Percentiles rank a stretch among this genome's conserved stretches.
Evolutionary conservation across 176 grass and related monocot species (phyloP).

Genomic region (Otatea glauca): DNA sequence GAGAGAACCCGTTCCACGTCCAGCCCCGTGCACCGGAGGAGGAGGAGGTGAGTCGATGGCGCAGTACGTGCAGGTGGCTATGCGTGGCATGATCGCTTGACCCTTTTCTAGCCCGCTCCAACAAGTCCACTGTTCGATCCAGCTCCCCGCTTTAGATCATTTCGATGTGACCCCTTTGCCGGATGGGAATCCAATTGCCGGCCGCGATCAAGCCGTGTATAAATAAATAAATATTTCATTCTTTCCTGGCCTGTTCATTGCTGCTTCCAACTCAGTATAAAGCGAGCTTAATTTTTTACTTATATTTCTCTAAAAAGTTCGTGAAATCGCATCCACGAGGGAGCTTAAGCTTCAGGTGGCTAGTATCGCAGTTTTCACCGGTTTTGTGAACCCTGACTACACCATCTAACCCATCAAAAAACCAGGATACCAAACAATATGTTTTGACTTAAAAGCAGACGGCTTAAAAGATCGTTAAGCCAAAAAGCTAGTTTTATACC

Average conservation of each 20-base stretch:
- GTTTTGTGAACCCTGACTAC: too few relatives aligned
- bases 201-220: neutral
- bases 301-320: too few relatives aligned
- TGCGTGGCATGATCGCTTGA: neutral
- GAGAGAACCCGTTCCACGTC: slow-evolving; percentile 13
- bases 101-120: neutral
- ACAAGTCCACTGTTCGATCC: neutral
- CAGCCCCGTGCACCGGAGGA: slow-evolving; percentile 14
- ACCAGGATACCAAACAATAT: too few relatives aligned
- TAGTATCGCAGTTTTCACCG: too few relatives aligned
- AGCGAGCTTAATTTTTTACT: too few relatives aligned
- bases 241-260: neutral
- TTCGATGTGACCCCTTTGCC: slow-evolving; percentile 22
- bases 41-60: neutral
- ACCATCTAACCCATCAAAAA: too few relatives aligned
- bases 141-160: slow-evolving; percentile 13
- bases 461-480: too few relatives aligned
- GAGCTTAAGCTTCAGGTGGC: neutral
- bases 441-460: too few relatives aligned
- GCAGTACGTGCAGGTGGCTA: neutral
- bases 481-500: too few relatives aligned
- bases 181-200: neutral
- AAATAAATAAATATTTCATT: neutral
- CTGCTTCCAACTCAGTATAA: neutral
- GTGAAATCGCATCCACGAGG: neutral